phyloP scores from a whole-genome alignment of 1,284 basidiomycete genomes.

The Crucibulum parvulum region DNA sequence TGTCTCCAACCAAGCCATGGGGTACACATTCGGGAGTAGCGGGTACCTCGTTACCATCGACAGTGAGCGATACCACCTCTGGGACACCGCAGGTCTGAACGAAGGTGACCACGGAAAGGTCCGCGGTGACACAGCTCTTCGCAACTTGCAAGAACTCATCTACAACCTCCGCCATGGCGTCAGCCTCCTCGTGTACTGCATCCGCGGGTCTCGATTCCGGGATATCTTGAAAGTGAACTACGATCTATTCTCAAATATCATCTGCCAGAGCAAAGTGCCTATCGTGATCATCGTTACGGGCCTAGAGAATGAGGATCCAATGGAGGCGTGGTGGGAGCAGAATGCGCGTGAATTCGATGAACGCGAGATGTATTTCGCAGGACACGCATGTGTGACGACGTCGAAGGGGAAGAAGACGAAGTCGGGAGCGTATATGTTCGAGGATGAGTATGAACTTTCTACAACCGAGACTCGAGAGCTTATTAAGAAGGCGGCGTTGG shows the following conservation, averaged over 20 bases:
- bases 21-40: constrained; percentile 4
- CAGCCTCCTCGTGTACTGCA: constrained; percentile 46
- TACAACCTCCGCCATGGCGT: constrained; percentile 25
- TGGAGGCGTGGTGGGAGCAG: constrained; percentile 47
- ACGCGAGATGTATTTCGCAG: constrained; percentile 32
- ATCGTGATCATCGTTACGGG: constrained; percentile 45
- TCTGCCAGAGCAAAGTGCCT: constrained; percentile 41
- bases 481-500: background rate
- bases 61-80: background rate
- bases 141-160: constrained; percentile 12
- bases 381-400: constrained; percentile 45
- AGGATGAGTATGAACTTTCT: constrained; percentile 8
- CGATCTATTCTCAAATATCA: constrained; percentile 38
- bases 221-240: constrained; percentile 41
- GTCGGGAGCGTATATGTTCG: background rate
- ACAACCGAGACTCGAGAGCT: background rate
- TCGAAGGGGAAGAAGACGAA: constrained; percentile 21
- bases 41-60: constrained; percentile 2
- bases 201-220: constrained; percentile 40
- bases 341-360: constrained; percentile 31
- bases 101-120: constrained; percentile 12
- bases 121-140: constrained; percentile 6
- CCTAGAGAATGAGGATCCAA: constrained; percentile 40
- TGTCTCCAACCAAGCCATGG: constrained; percentile 1
- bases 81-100: constrained; percentile 18